Evolutionary conservation across 371 early-diverging fungal species (phyloP).

Genomic region (Mortierella sp.): DNA sequence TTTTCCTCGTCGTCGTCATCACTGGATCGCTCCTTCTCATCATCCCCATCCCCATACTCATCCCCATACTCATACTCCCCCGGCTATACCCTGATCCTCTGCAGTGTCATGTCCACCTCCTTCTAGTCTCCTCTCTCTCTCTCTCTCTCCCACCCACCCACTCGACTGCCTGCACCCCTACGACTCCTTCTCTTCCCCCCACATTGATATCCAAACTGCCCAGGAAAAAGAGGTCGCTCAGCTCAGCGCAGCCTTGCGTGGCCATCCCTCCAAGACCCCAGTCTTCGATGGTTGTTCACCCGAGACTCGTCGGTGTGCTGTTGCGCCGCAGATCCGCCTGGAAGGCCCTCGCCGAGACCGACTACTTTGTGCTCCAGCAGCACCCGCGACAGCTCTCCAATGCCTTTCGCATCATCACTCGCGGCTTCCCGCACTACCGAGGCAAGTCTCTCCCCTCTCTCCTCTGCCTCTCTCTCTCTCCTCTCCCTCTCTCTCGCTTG

Average conservation of each 20-base stretch:
- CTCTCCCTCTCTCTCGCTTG: too few species aligned
- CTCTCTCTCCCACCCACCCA: conserved; percentile 4
- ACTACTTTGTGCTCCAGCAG: conserved; percentile 49
- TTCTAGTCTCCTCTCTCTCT: conserved; percentile 1
- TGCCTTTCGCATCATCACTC: conserved; percentile 51
- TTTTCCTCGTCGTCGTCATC: too few species aligned
- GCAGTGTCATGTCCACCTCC: too few species aligned
- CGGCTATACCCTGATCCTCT: too few species aligned
- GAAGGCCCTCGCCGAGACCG: conserved; percentile 50
- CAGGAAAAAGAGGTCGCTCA: too few species aligned
- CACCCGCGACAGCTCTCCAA: conserved; percentile 33
- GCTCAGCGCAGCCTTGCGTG: too few species aligned
- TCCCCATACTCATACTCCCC: not conserved
- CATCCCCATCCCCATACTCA: too few species aligned
- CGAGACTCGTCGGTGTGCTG: conserved; percentile 43
- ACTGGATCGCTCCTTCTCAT: too few species aligned
- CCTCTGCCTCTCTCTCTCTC: too few species aligned
- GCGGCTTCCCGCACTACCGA: conserved; percentile 54
- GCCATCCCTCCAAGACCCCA: too few species aligned
- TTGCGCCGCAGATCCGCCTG: conserved; percentile 46
- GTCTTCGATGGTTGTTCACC: conserved; percentile 41
- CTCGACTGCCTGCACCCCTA: not conserved
- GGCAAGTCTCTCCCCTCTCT: conserved; percentile 11
- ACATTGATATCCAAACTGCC: too few species aligned
- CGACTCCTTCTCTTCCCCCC: not conserved